These are phyloP conservation scores for Macrolepiota dolichaula DNA, from an alignment of 768 basidiomycete genomes.

Conservation along the genomic window DNA sequence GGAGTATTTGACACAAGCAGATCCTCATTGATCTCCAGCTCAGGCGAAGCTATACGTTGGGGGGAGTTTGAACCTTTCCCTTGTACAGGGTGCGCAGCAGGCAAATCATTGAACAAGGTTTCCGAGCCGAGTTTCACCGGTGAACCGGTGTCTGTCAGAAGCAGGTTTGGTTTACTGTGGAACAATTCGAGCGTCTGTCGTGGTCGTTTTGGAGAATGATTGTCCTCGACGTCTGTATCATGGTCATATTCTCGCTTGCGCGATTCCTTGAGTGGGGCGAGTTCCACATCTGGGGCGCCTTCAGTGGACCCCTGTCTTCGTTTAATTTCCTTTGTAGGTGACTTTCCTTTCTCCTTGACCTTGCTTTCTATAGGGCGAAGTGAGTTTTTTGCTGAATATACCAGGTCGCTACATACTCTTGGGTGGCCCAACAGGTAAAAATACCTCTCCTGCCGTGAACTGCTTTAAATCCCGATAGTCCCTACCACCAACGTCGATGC, in stretches of 20 bases:
- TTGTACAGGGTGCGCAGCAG: background rate
- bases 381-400: background rate
- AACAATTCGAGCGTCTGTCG: background rate
- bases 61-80: background rate
- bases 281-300: background rate
- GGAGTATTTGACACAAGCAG: background rate
- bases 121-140: background rate
- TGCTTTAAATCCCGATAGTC: conserved; percentile 43
- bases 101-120: background rate
- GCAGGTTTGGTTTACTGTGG: conserved; percentile 8
- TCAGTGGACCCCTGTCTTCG: background rate
- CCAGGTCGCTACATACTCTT: conserved; percentile 31
- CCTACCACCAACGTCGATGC: conserved; percentile 43
- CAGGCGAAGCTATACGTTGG: conserved; percentile 6
- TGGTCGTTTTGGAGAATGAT: conserved; percentile 1
- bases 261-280: background rate
- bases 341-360: conserved; percentile 7
- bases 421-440: conserved; percentile 57
- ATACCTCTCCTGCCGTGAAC: conserved; percentile 53
- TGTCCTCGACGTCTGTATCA: background rate
- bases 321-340: background rate
- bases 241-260: conserved; percentile 4
- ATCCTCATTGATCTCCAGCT: background rate
- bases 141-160: background rate
- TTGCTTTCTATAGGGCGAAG: background rate